Base-by-base conservation (phyloP, 2,329 filamentous ascomycete genomes). In the Verticillium albo-atrum region DNA sequence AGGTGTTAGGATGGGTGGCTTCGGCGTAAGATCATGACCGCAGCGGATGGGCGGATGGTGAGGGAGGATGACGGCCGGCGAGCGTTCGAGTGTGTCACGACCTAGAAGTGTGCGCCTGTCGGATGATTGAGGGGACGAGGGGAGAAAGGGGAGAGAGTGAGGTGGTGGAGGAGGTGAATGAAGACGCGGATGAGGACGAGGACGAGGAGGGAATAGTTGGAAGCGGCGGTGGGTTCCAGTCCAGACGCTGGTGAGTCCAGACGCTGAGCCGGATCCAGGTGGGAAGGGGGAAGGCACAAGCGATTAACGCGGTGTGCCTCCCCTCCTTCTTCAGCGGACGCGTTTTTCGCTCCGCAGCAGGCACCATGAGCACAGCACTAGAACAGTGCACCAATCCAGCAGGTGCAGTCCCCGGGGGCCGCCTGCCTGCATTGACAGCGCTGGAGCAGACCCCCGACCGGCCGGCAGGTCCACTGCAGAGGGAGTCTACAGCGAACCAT, bases 21-120 rank as follows among this genome's bases (percentile, higher is more conserved):
- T 50, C n/a, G 42, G 20, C 20, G 42, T 23, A 50, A 3, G 42
- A 50, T 23, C 42, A 50, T 50, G 42, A 23, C 42, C 35, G 42
- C n/a, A 35, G 15, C 34, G 47, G 35, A 50, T 25, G 28, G 50
- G 50, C 25, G 54, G 47, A 28, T 4, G 28, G 27, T 28, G 37
- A 34, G n/a, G n/a, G 51, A 50, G 56, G 72, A 60, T 73, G 65
- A 3, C 52, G 62, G 30, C n/a, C 67, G 66, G 25, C 28, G 51
- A 23, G 23, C 26, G 47, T 60, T n/a, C n/a, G n/a, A 25, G 2
- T 42, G 32, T 56, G 42, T 23, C 42, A 23, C 42, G 42, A 23
- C 42, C 42, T 50, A 10, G n/a, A 50, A 23, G 42, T 50, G n/a
- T 23, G 20, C 42, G 42, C 20, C 42, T 23, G 42, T 50, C 42